A percentile compares a stretch with the other conserved stretches of the same genome.
phyloP scores from a whole-genome alignment of 208 protist genomes.

The Acanthamoeba royreba region DNA sequence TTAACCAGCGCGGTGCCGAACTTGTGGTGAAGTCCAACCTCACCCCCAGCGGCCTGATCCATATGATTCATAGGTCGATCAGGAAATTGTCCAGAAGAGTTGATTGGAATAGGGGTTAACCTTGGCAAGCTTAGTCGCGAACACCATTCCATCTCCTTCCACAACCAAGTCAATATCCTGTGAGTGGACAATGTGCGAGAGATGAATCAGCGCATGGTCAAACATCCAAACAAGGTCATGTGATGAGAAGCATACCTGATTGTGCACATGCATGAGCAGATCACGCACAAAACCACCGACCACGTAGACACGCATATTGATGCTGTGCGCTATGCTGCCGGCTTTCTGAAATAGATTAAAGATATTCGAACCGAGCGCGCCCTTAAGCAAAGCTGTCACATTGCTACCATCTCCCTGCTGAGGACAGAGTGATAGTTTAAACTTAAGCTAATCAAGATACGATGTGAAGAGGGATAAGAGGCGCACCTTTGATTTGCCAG shows the following conservation, averaged over 20 bases:
- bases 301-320: background rate
- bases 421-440: no score
- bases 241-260: background rate
- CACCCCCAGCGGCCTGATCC: background rate
- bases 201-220: no score
- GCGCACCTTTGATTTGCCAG: no score
- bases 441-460: no score
- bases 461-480: no score
- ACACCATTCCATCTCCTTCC: background rate
- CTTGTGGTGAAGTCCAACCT: background rate
- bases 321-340: background rate
- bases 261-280: background rate
- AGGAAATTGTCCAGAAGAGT: background rate
- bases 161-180: slow-evolving; percentile 42
- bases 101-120: background rate
- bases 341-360: background rate
- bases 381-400: background rate
- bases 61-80: background rate
- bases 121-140: background rate
- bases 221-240: no score
- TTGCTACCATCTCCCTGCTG: background rate
- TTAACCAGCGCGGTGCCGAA: background rate
- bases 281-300: slow-evolving; percentile 42
- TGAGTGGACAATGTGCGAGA: background rate
- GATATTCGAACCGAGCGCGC: background rate